Conservation (phyloP, 2,329 filamentous ascomycete species). For the Botryotinia calthae region DNA sequence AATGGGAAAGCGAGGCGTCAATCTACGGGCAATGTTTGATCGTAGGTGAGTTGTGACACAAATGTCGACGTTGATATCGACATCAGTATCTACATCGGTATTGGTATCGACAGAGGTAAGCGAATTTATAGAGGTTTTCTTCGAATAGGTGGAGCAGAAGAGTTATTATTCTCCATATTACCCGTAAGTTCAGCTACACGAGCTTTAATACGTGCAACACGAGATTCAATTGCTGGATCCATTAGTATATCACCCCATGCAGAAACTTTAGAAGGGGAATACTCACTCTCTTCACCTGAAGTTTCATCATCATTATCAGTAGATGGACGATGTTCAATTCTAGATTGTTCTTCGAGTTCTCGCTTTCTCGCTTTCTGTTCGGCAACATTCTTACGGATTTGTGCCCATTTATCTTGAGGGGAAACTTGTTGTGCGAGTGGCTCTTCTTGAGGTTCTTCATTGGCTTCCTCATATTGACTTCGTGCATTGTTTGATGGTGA, state of each 20-base stretch:
- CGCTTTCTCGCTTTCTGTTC: conserved; percentile 67
- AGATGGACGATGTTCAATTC: conserved; percentile 54
- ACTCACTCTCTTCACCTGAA: conserved; percentile 92
- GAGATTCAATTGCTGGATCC: conserved; percentile 79
- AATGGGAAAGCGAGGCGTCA: not conserved
- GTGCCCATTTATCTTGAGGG: conserved; percentile 80
- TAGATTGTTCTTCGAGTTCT: conserved; percentile 61
- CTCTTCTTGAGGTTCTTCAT: conserved; percentile 31
- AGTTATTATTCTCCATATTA: conserved; percentile 60
- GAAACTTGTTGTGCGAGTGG: conserved; percentile 27
- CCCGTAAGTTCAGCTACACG: conserved; percentile 91
- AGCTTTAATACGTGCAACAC: conserved; percentile 96
- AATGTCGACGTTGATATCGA: not conserved
- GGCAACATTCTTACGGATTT: conserved; percentile 92
- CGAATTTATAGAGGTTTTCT: conserved; percentile 5
- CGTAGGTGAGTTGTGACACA: not conserved
- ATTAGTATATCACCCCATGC: conserved; percentile 32
- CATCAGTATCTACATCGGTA: not conserved
- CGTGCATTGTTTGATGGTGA: conserved; percentile 33
- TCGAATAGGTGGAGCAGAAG: conserved; percentile 22
- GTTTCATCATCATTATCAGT: conserved; percentile 75
- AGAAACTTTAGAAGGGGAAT: conserved; percentile 19
- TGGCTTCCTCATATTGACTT: conserved; percentile 34
- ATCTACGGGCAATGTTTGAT: not conserved
- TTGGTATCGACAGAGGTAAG: not conserved